Base-by-base conservation (phyloP, 2,329 filamentous ascomycete genomes). In the Fonsecaea erecta region DNA sequence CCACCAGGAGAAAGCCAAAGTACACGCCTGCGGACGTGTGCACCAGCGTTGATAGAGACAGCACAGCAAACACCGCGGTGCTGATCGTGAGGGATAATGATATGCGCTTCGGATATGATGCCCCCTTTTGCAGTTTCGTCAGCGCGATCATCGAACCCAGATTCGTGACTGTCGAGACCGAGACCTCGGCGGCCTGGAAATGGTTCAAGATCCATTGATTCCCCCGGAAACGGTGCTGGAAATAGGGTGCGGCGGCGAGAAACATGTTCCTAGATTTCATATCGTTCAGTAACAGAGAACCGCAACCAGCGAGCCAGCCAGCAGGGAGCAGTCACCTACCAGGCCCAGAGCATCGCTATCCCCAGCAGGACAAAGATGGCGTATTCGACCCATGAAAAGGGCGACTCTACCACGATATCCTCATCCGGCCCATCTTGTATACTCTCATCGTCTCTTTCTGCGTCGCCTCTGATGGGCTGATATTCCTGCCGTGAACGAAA, bases 311-410 rank as follows among this genome's bases (percentile, higher is more conserved):
- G n/a, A n/a, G n/a, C n/a, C n/a, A n/a, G n/a, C n/a, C n/a, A n/a
- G n/a, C n/a, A n/a, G n/a, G 28, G 6, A 3, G n/a, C 8, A 58
- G n/a, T 73, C 11, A 26, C 86, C 71, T 85, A 96, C 94, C 94
- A 98, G 62, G 94, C 93, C 94, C 94, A 98, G 52, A 98, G 84
- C 95, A 98, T 98, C 59, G 93, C 91, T 63, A 97, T 84, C 57
- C 95, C 95, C 28, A 98, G 82, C 57, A 97, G 80, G 62, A 90
- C 82, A 77, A 98, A 98, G 74, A 97, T 89, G 72, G 79, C 81
- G 78, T 98, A 99, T 76, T 96, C 91, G 37, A 91, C 74, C 88
- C 90, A 93, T 68, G 92, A 96, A 80, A 97, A 97, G 1, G 69
- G 71, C n/a, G 58, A 51, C 43, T 64, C 66, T 28, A 63, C 52